Evolutionary conservation across 192 early-diverging fungal species (phyloP).

Genomic region (Linnemannia hyalina): DNA sequence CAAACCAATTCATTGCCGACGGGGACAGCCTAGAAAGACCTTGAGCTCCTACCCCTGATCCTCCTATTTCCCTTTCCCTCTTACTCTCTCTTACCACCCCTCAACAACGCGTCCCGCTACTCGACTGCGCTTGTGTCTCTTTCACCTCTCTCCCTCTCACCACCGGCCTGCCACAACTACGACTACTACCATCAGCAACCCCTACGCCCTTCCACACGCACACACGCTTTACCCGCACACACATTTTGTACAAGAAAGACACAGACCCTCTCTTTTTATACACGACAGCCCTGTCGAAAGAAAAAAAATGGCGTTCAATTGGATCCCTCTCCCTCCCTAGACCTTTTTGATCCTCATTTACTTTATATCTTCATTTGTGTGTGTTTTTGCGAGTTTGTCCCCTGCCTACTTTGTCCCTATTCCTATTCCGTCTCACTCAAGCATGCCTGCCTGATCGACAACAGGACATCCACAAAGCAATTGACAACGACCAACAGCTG

Average conservation of each 20-base stretch:
- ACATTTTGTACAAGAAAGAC: neutral
- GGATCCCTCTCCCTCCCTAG: neutral
- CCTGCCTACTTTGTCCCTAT: neutral
- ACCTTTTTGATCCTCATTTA: too few species aligned
- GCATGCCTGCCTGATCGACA: neutral
- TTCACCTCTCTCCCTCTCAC: neutral
- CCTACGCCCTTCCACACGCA: neutral
- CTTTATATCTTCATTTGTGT: neutral
- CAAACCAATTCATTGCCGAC: neutral
- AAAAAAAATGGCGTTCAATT: neutral
- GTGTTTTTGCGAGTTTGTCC: neutral
- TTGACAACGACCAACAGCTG: slow-evolving; percentile 1
- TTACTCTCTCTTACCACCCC: neutral
- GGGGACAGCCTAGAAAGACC: neutral
- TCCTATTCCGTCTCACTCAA: neutral
- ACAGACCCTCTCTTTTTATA: neutral
- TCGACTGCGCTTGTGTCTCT: neutral
- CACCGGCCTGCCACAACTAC: neutral
- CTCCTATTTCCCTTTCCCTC: neutral
- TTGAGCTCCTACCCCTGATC: neutral
- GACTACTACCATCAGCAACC: neutral
- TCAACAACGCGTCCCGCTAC: neutral
- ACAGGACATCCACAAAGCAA: neutral
- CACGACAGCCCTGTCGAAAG: neutral
- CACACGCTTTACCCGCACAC: neutral